Evolutionary conservation across 345 rosid species (phyloP), one percentile per base, ranked within the genome.

Genomic region (Hypericum perforatum): DNA sequence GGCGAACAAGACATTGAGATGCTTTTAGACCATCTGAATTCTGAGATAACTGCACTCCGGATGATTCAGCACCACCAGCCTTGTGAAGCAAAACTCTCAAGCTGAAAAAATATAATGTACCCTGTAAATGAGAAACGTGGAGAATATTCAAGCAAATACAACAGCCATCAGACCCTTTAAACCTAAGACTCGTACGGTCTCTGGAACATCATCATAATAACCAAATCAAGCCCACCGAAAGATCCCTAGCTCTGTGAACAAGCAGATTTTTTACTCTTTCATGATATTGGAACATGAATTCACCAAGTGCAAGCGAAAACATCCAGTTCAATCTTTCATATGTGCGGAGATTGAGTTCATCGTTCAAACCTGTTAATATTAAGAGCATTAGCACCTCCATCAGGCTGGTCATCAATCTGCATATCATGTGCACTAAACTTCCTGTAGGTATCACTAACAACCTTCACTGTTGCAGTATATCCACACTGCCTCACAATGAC

Each of bases 401-500:
- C 96, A 9, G 83, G 83, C 72, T 82, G 96, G 66, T 88, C 98
- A 69, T 79, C 84, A 11, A 88, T 77, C 59, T 85, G 83, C 22
- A 83, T 69, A 53, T 88, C 90, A 60, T 71, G 84, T 57, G 71
- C 65, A 45, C 40, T 51, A 40, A 57, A 64, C 45, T 72, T 85
- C 53, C 71, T 77, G 84, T 22, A 73, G 60, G 60, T 74, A 53
- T 81, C 78, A 10, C 71, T 64, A 48, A 71, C 62, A 71, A 83
- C 95, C 75, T 82, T 85, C 52, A 85, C 90, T 68, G 77, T 69
- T 45, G 96, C 94, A 45, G 74, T 79, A 60, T 68, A 81, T 52
- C 98, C 95, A 78, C 94, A 88, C 62, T 88, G 88, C 66, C 88
- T 81, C 52, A 91, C 79, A 56, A 81, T 85, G 66, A 85, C 94